phyloP scores from a whole-genome alignment of 345 rosid genomes.

The Arabis alpina region DNA sequence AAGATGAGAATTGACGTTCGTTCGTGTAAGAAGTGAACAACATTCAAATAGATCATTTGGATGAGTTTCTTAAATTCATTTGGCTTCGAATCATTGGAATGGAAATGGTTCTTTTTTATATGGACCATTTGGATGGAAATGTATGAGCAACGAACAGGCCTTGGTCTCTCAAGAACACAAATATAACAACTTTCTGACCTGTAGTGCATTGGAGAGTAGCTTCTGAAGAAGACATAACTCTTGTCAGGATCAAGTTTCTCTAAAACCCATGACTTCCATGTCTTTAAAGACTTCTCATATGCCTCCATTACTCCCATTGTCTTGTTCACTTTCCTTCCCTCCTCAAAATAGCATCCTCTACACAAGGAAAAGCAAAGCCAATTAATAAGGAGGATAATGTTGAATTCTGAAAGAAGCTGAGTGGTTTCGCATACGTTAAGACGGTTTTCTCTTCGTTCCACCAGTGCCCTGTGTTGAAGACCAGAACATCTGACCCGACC shows the following conservation, averaged over 20 bases:
- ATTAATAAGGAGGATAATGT: too few relatives aligned
- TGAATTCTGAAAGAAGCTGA: not conserved
- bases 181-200: slow-evolving; percentile 43
- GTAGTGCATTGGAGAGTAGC: slow-evolving; percentile 81
- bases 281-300: slow-evolving; percentile 60
- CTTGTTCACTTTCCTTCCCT: slow-evolving; percentile 59
- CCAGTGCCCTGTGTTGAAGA: slow-evolving; percentile 88
- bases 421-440: slow-evolving; percentile 38
- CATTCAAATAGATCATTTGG: too few relatives aligned
- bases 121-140: too few relatives aligned
- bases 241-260: slow-evolving; percentile 50
- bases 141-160: too few relatives aligned
- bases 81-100: too few relatives aligned
- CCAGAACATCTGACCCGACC: slow-evolving; percentile 70
- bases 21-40: too few relatives aligned
- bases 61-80: too few relatives aligned
- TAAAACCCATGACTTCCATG: slow-evolving; percentile 64
- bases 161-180: too few relatives aligned
- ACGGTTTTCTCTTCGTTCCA: slow-evolving; percentile 78
- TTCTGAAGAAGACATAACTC: slow-evolving; percentile 66
- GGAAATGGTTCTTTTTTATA: too few relatives aligned
- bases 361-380: too few relatives aligned
- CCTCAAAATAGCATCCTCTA: slow-evolving; percentile 78
- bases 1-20: too few relatives aligned
- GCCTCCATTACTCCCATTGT: slow-evolving; percentile 68